Evolutionary conservation across 768 basidiomycete species (phyloP), one percentile per base, ranked within the genome.

Genomic region (Tylopilus cervinicoccineus): DNA sequence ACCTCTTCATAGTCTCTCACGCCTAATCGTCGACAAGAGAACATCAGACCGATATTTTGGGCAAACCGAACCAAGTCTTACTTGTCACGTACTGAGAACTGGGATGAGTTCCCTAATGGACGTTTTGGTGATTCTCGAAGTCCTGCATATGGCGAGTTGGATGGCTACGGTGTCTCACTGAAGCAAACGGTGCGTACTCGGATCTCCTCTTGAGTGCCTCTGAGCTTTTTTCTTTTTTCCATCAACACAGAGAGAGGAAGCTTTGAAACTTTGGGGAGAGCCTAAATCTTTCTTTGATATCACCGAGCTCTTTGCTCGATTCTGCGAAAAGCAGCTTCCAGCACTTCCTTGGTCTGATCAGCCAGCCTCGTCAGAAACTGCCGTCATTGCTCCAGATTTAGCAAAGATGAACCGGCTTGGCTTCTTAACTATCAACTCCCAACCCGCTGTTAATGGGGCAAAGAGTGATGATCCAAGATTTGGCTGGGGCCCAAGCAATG

Each of bases 51-150:
- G 4, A 98, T 99, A 63, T 98, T 98, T 75, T 98, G 95, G 94
- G 93, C 96, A 12, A 98, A 99, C 71, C 79, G 95, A 32, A 80
- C 93, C 31, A 88, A 93, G 63, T 96, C 93, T 1, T 98, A 98
- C 66, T 75, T 98, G 38, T 90, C 90, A 8, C 86, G 95, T 45
- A 98, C 96, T 13, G 93, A 96, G 65, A 91, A 96, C 63, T 99
- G 96, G 96, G 96, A 99, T 64, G 95, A 98, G 66, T 98, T 96
- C 68, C 96, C 96, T 42, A 99, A 99, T 66, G 96, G 96, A 47
- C 90, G 96, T 56, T 99, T 95, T 63, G 96, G 96, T 58, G 96
- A 98, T 71, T 86, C 94, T 7, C 82, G 96, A 49, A 92, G 88
- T 77, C 96, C 96, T 24, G 96, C 96, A 13, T 99, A 96, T 57